Evolutionary conservation across 2,329 filamentous ascomycete species (phyloP).

Genomic region (Monilinia vaccinii-corymbosi): DNA sequence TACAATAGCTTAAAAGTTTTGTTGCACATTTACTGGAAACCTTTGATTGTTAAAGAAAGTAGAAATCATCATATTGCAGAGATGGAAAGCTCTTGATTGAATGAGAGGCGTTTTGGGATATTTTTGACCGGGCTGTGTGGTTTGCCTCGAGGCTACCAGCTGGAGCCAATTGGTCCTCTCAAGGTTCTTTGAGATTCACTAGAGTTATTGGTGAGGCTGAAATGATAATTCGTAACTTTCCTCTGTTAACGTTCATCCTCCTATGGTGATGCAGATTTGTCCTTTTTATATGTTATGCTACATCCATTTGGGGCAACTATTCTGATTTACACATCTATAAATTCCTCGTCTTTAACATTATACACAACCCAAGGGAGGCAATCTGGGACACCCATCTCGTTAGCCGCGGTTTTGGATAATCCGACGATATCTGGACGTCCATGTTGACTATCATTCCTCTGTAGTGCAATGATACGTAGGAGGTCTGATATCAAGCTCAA

Average conservation of each 20-base stretch:
- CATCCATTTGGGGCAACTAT: constrained; percentile 1
- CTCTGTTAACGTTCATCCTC: no score
- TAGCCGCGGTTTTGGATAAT: constrained; percentile 12
- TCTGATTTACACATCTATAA: neutral
- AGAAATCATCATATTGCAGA: neutral
- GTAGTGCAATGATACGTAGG: constrained; percentile 21
- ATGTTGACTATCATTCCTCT: neutral
- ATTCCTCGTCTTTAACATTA: neutral
- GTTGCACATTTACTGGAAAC: neutral
- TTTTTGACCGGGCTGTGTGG: neutral
- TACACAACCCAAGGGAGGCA: constrained; percentile 13
- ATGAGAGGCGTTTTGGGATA: neutral
- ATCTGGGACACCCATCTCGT: constrained; percentile 22
- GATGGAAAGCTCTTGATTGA: neutral
- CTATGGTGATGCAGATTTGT: neutral
- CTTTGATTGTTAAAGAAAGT: neutral
- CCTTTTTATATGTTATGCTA: neutral
- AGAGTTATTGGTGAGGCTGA: neutral
- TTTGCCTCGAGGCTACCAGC: neutral
- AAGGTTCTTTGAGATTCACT: neutral
- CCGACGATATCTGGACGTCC: neutral
- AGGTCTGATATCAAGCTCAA: constrained; percentile 24
- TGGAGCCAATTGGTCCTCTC: neutral
- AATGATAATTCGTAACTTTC: neutral
- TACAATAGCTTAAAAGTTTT: neutral